These are phyloP conservation scores for Sphaerosporella brunnea DNA, from an alignment of 495 filamentous ascomycete genomes.

Conservation along the genomic window DNA sequence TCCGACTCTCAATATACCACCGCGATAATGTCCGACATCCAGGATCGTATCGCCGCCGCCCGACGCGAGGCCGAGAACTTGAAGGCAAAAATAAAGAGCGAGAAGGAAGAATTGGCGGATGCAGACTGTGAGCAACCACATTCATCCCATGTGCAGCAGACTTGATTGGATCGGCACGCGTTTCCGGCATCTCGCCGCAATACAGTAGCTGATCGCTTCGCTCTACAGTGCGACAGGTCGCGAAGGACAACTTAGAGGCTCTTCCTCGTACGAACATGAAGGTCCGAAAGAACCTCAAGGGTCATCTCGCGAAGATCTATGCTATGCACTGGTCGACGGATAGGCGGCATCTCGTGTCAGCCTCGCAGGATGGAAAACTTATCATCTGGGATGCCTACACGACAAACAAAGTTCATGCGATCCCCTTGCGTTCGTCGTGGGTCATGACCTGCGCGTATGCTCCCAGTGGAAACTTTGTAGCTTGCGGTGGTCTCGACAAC, in stretches of 20 bases:
- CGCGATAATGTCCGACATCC: conserved; percentile 37
- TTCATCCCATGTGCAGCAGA: background rate
- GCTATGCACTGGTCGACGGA: conserved; percentile 99
- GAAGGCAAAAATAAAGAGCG: conserved; percentile 97
- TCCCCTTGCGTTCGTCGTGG: conserved; percentile 95
- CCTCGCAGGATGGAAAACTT: conserved; percentile 96
- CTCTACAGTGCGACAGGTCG: conserved; percentile 68
- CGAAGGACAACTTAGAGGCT: conserved; percentile 68
- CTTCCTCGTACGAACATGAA: conserved; percentile 91
- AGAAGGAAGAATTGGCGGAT: conserved; percentile 98
- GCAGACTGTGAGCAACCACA: conserved; percentile 50
- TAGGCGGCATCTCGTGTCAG: conserved; percentile 90
- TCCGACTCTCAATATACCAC: too few relatives aligned
- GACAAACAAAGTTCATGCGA: conserved; percentile 98
- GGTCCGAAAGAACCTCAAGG: conserved; percentile 84
- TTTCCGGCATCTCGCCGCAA: too few relatives aligned
- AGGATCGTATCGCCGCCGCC: conserved; percentile 83
- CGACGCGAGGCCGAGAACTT: conserved; percentile 93
- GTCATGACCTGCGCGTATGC: conserved; percentile 99
- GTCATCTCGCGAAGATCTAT: conserved; percentile 97
- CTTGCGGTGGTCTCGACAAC: conserved; percentile 95
- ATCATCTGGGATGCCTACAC: conserved; percentile 99
- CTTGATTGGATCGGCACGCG: too few relatives aligned
- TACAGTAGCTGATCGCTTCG: background rate
- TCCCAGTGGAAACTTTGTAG: conserved; percentile 93